Percentiles rank a stretch among this genome's conserved stretches.
Conservation (phyloP, 805 yeast species). For the Clavispora asparagi region DNA sequence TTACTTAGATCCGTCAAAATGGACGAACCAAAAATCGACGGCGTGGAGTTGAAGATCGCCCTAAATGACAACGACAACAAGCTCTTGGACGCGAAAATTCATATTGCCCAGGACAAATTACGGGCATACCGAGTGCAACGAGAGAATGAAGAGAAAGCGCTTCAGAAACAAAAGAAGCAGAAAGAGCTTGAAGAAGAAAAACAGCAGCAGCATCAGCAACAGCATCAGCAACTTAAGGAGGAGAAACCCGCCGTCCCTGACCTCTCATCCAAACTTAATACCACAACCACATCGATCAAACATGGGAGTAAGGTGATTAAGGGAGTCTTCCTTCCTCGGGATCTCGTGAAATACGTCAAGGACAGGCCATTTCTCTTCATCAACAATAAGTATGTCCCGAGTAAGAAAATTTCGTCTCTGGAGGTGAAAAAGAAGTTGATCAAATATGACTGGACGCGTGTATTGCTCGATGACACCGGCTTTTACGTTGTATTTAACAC, state of each 20-base stretch:
- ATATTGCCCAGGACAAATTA: constrained; percentile 25
- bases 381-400: constrained; percentile 44
- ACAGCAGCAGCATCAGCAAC: not conserved
- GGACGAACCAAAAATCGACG: constrained; percentile 41
- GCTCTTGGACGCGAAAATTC: constrained; percentile 26
- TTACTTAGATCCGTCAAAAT: constrained; percentile 22
- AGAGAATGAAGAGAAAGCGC: constrained; percentile 31
- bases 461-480: constrained; percentile 60
- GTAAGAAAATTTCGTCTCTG: constrained; percentile 42
- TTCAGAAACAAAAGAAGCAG: constrained; percentile 8
- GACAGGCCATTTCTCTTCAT: constrained; percentile 57
- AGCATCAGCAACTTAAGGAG: not conserved
- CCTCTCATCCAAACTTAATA: constrained; percentile 13
- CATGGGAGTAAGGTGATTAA: constrained; percentile 25
- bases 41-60: constrained; percentile 48
- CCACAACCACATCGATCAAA: constrained; percentile 30
- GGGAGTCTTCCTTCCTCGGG: constrained; percentile 43
- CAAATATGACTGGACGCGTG: constrained; percentile 61
- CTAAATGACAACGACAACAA: constrained; percentile 43
- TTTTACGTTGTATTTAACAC: constrained; percentile 67
- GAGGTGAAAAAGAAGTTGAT: constrained; percentile 58
- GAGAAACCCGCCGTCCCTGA: constrained; percentile 1
- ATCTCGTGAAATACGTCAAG: constrained; percentile 44
- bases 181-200: constrained; percentile 6
- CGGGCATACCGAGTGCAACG: constrained; percentile 20